Percentiles rank a stretch among this genome's conserved stretches.
Evolutionary conservation across 2,329 filamentous ascomycete genomes (phyloP).

Genomic region (Claviceps monticola): DNA sequence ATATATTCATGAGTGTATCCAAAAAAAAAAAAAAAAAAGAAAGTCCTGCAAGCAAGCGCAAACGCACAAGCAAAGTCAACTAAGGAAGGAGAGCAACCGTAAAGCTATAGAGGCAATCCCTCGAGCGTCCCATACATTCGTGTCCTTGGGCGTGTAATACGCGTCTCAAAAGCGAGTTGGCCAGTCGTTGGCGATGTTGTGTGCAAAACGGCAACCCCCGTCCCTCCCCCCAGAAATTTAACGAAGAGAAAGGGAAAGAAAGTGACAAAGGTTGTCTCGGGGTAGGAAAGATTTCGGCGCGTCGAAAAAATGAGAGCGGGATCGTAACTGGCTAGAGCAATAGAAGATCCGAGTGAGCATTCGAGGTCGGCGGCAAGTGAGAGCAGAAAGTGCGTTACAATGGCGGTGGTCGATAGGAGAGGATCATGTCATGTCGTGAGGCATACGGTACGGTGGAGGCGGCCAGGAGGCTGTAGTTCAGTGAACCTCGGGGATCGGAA

Average conservation of each 20-base stretch:
- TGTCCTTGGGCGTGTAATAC: neutral
- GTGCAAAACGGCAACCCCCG: neutral
- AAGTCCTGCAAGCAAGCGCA: neutral
- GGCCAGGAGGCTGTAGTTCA: neutral
- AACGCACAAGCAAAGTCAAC: too few relatives aligned
- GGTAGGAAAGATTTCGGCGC: neutral
- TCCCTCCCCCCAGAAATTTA: neutral
- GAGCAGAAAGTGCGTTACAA: neutral
- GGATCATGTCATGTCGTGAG: neutral
- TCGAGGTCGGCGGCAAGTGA: neutral
- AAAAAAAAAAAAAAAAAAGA: slow-evolving; percentile 4
- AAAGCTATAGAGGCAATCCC: neutral
- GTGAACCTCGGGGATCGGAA: neutral
- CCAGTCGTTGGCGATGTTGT: neutral
- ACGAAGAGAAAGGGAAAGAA: neutral
- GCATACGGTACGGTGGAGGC: neutral
- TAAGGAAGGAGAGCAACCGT: neutral
- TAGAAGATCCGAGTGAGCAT: neutral
- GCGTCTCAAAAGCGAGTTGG: neutral
- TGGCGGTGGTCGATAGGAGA: neutral
- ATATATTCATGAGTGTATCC: slow-evolving; percentile 13
- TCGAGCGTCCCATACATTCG: slow-evolving; percentile 4
- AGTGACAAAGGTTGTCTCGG: neutral
- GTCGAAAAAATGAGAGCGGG: neutral
- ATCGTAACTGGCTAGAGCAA: neutral